Evolutionary conservation across 495 filamentous ascomycete genomes (phyloP).

Genomic region (Penicillium lagena): DNA sequence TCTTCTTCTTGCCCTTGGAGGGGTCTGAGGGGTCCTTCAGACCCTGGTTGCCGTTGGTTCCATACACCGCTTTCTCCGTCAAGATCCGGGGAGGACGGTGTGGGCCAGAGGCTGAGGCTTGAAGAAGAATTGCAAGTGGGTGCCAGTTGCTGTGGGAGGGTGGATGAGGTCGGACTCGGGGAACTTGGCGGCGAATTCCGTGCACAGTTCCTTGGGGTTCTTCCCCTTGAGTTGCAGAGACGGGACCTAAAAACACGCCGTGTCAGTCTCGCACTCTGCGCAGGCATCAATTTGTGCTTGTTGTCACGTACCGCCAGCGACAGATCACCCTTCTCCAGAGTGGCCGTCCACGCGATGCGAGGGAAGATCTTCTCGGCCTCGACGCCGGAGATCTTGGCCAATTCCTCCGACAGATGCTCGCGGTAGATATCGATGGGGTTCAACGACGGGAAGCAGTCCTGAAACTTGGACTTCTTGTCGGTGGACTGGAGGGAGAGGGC

Average conservation of each 20-base stretch:
- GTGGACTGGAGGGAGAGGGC: slow-evolving; percentile 35
- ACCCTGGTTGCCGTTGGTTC: slow-evolving; percentile 58
- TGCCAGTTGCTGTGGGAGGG: slow-evolving; percentile 54
- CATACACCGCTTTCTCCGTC: slow-evolving; percentile 53
- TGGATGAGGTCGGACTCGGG: slow-evolving; percentile 70
- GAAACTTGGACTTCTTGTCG: slow-evolving; percentile 30
- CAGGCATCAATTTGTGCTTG: neutral
- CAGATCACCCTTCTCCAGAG: slow-evolving; percentile 86
- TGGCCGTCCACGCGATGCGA: slow-evolving; percentile 72
- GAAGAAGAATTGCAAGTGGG: slow-evolving; percentile 81
- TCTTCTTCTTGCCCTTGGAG: slow-evolving; percentile 63
- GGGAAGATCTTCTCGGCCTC: slow-evolving; percentile 71
- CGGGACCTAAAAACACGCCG: slow-evolving; percentile 41
- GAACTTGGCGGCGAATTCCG: slow-evolving; percentile 70
- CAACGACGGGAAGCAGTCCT: slow-evolving; percentile 52
- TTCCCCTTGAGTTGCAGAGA: slow-evolving; percentile 68
- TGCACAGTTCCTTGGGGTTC: slow-evolving; percentile 67
- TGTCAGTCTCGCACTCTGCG: neutral
- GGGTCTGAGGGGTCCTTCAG: slow-evolving; percentile 62
- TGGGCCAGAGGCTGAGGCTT: slow-evolving; percentile 51
- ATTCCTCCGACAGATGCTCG: slow-evolving; percentile 67
- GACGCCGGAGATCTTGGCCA: slow-evolving; percentile 67
- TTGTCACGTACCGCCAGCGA: slow-evolving; percentile 54
- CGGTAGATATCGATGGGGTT: slow-evolving; percentile 91
- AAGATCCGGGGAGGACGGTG: slow-evolving; percentile 59